Evolutionary conservation across 129 eudicot species (phyloP).

Genomic region (Ambrosia artemisiifolia): DNA sequence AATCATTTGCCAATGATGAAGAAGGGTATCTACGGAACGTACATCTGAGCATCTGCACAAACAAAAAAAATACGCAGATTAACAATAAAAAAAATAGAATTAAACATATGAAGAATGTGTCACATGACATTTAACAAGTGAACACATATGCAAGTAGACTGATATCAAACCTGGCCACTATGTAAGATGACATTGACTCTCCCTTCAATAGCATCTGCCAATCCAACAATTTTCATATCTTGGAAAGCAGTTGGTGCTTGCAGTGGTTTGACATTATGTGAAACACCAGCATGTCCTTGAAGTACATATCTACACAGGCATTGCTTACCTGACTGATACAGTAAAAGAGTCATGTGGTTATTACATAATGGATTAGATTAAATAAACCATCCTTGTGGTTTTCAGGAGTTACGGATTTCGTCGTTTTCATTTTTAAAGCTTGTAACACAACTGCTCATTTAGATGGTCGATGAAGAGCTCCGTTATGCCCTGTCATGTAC

Average conservation of each 20-base stretch:
- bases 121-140: not conserved
- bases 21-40: constrained; percentile 80
- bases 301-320: constrained; percentile 79
- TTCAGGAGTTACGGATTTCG: not conserved
- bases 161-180: constrained; percentile 66
- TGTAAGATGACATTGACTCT: constrained; percentile 69
- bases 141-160: constrained; percentile 3
- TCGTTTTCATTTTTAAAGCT: not conserved
- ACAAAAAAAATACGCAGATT: constrained; percentile 5
- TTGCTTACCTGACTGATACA: constrained; percentile 80
- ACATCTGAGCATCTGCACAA: constrained; percentile 70
- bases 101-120: constrained; percentile 5
- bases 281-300: constrained; percentile 38
- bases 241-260: constrained; percentile 37
- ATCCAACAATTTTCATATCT: constrained; percentile 63
- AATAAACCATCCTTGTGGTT: not conserved
- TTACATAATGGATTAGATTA: not conserved
- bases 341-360: constrained; percentile 21
- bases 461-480: not conserved
- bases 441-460: not conserved
- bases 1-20: constrained; percentile 78
- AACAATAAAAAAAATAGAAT: constrained; percentile 4
- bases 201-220: constrained; percentile 86
- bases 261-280: constrained; percentile 31
- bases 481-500: not conserved